Evolutionary conservation across 2,329 filamentous ascomycete species (phyloP), one percentile per base, ranked within the genome.

Genomic region (Aspergillus jensenii): DNA sequence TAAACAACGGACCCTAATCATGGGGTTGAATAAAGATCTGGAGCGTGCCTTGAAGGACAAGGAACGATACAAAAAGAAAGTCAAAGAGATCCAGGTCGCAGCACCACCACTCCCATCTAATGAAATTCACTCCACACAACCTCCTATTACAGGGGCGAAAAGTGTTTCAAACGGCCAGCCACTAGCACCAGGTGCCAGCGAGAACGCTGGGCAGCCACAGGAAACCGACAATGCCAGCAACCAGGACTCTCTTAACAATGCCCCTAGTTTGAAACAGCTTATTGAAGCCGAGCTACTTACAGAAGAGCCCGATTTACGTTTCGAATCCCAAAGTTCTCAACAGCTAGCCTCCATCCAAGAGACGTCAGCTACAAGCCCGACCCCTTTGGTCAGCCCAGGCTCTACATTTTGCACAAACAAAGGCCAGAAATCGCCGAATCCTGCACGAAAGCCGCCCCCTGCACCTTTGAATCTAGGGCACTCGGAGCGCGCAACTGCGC

Each of bases 21-120:
- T 96, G 19, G 93, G 93, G 7, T 81, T 99, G 62, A 97, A 98
- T 71, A 96, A 95, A 74, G 95, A 99, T 71, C 80, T 99, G 12
- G 93, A 98, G 74, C 86, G 90, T 52, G 87, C 93, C 1, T 76
- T 96, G 63, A 96, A 96, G 72, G 95, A 98, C 66, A 97, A 97
- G 76, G 93, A 98, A 65, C 89, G 89, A 67, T 98, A 98, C 71
- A 87, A 90, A 67, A 93, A 89, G 74, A 96, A 95, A 75, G 73
- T 96, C 44, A 96, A 96, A 74, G 93, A 98, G 56, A 74, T 85
- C 59, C 76, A 85, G 63, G 77, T 76, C 31, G 77, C 82, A 58
- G 73, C 79, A 23, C 77, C 76, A 40, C 71, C 74, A 11, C 56
- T 76, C 15, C 72, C 73, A 33, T 59, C 62, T 14, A 65, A 55